Evolutionary conservation across 2,329 filamentous ascomycete species (phyloP), one percentile per base, ranked within the genome.

Genomic region (Paecilomyces niveus): DNA sequence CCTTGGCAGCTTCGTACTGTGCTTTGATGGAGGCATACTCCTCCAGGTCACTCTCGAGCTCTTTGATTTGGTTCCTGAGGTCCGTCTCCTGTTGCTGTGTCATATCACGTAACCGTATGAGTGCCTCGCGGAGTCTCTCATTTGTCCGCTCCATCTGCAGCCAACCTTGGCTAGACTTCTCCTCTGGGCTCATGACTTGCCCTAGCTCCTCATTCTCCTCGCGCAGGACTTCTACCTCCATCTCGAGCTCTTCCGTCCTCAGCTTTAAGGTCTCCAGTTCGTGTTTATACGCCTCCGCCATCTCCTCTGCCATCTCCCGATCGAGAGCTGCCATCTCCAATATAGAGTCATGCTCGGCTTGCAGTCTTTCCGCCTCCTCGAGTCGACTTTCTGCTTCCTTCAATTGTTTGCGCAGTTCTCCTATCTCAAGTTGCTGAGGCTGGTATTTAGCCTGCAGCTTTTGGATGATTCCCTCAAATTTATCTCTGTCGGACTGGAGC

Each of bases 301-400:
- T 91, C 74, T 97, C 93, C 73, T 99, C 92, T 0, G 94, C 94
- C 89, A 97, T 96, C 73, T 99, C 93, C 52, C 90, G 86, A 70
- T 99, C 94, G 26, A 99, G 79, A 0, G 90, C 88, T 6, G 92
- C 91, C 74, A 94, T 84, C 74, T 99, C 94, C 68, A 97, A 77
- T 6, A 89, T 85, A 3, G 87, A 84, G 31, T 97, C 94, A 72
- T 95, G 87, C 64, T 97, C 92, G 7, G 89, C 89, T 70, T 94
- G 88, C 57, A 89, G 80, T 31, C 83, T 81, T 65, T 93, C 89
- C 2, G 94, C 79, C 22, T 85, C 80, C 58, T 89, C 85, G 21
- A 92, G 80, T 54, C 83, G 84, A 21, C 81, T 74, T 69, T 94
- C 86, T 0, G 87, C 84, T 65, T 95, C 89, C 67, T 91, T 92